These are phyloP conservation scores for Candida nonsorbophila DNA, from an alignment of 805 yeast species.

Conservation along the genomic window DNA sequence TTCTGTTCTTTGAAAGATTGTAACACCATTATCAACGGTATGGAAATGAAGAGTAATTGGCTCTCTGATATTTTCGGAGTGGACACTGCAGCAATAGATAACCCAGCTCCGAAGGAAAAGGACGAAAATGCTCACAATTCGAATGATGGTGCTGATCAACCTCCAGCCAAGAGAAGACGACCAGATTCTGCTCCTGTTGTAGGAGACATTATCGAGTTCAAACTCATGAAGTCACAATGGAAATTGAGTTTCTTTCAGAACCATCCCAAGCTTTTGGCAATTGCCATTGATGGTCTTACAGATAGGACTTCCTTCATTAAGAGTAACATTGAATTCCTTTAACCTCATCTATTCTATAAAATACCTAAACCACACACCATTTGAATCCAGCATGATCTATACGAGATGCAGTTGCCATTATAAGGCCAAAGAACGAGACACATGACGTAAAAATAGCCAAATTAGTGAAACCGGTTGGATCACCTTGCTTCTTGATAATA, in stretches of 20 bases:
- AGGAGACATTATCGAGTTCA: constrained; percentile 41
- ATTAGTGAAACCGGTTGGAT: no score
- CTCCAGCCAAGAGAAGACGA: constrained; percentile 8
- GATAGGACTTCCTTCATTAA: constrained; percentile 11
- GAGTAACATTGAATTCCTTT: no score
- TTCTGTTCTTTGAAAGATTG: constrained; percentile 22
- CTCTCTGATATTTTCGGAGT: constrained; percentile 19
- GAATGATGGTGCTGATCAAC: not conserved
- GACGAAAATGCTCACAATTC: constrained; percentile 1
- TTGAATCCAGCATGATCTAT: no score
- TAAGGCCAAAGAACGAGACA: no score
- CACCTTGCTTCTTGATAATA: no score
- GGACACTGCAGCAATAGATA: constrained; percentile 2
- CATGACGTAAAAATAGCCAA: no score
- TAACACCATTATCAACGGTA: constrained; percentile 26
- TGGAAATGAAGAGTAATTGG: constrained; percentile 31
- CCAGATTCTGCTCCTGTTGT: constrained; percentile 4
- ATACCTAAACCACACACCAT: no score
- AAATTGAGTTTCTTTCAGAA: constrained; percentile 10
- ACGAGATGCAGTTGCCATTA: no score
- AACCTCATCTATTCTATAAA: no score
- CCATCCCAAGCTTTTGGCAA: constrained; percentile 17
- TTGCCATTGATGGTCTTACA: constrained; percentile 20
- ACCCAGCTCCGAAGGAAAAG: no score
- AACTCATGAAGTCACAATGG: constrained; percentile 41